Percentiles rank a stretch among this genome's conserved stretches.
These are phyloP conservation scores for Butyriboletus loyo DNA, from an alignment of 768 basidiomycete species.

Conservation along the genomic window DNA sequence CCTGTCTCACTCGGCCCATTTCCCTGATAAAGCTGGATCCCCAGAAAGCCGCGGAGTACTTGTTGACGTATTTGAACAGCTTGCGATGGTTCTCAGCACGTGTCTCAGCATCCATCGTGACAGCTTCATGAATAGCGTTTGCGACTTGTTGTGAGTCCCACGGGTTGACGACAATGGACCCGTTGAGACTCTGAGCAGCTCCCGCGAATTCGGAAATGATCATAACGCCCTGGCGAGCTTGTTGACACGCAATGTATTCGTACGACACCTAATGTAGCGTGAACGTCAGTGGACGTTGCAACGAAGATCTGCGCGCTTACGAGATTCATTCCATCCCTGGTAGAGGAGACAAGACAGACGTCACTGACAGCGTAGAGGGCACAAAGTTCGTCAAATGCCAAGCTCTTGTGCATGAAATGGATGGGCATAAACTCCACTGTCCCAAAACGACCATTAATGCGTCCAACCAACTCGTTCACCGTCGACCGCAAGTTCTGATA, in stretches of 20 bases:
- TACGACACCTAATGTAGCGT: slow-evolving; percentile 78
- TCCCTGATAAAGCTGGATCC: slow-evolving; percentile 87
- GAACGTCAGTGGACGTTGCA: slow-evolving; percentile 8
- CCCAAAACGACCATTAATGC: slow-evolving; percentile 98
- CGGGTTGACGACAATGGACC: slow-evolving; percentile 95
- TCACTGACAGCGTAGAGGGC: slow-evolving; percentile 98
- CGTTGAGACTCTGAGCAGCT: slow-evolving; percentile 93
- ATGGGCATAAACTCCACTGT: slow-evolving; percentile 99
- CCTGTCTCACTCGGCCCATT: slow-evolving; percentile 61
- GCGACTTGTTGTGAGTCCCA: slow-evolving; percentile 99
- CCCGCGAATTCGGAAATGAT: slow-evolving; percentile 99
- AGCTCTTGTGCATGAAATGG: slow-evolving; percentile 97
- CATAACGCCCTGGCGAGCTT: slow-evolving; percentile 91
- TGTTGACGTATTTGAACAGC: slow-evolving; percentile 94
- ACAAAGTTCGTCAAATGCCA: slow-evolving; percentile 91
- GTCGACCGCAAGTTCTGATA: slow-evolving; percentile 96
- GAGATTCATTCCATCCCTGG: slow-evolving; percentile 98
- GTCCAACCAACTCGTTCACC: slow-evolving; percentile 96
- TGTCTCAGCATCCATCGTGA: slow-evolving; percentile 79
- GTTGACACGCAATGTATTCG: slow-evolving; percentile 96
- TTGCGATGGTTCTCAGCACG: slow-evolving; percentile 94
- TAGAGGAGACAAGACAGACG: slow-evolving; percentile 92
- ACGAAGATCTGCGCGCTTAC: slow-evolving; percentile 44
- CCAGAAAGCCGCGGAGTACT: slow-evolving; percentile 93
- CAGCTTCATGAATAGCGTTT: slow-evolving; percentile 93